A percentile compares a stretch with the other conserved stretches of the same genome.
phyloP scores from a whole-genome alignment of 2,329 filamentous ascomycete species.

The Thermoascus crustaceus region DNA sequence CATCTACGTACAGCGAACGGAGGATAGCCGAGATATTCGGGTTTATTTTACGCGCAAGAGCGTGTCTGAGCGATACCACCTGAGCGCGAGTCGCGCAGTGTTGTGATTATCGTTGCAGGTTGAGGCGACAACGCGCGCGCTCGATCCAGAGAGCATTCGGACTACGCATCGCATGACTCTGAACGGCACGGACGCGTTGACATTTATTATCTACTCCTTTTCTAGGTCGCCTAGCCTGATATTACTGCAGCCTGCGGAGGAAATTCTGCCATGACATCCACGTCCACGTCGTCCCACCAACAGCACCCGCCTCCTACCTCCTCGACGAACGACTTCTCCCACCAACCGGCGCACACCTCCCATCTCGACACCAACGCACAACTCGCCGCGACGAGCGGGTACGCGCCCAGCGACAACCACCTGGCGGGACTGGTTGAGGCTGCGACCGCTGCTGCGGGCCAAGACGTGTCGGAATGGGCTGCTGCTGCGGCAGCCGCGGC shows the following conservation, averaged over 20 bases:
- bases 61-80: no score
- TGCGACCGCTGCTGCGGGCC: constrained; percentile 37
- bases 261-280: constrained; percentile 19
- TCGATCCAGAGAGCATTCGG: no score
- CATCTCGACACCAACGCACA: constrained; percentile 25
- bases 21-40: no score
- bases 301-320: constrained; percentile 24
- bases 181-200: neutral
- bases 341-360: constrained; percentile 16
- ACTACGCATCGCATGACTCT: no score
- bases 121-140: no score
- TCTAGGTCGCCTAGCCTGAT: no score
- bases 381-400: constrained; percentile 19
- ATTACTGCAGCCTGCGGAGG: neutral
- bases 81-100: no score
- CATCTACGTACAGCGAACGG: no score
- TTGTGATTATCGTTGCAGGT: no score
- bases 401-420: constrained; percentile 34
- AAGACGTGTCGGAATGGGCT: constrained; percentile 33
- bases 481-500: constrained; percentile 39
- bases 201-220: no score
- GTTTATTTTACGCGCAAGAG: no score
- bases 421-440: constrained; percentile 40
- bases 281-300: constrained; percentile 19
- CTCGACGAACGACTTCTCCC: constrained; percentile 21